Base-by-base conservation (phyloP, 176 grass and related monocot species). In the Alopecurus myosuroides region DNA sequence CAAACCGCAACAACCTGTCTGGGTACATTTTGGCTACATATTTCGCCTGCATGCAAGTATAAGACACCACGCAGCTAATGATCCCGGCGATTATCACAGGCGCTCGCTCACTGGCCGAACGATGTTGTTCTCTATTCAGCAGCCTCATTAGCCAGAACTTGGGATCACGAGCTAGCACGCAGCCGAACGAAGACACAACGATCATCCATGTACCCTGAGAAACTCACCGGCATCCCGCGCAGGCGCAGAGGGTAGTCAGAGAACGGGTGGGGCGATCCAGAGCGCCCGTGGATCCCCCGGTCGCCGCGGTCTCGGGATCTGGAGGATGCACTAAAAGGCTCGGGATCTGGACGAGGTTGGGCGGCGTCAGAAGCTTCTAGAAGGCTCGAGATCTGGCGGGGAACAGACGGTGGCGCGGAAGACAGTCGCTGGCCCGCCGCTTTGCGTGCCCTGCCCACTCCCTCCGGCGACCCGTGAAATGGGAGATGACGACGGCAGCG, bases 401-500 rank as follows among this genome's bases (percentile, higher is more conserved):
- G 28, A 33, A 1, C 44, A 12, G 14, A 42, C 62, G 42, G 42
- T 34, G 28, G 35, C n/a, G 12, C n/a, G 35, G 37, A 11, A 74
- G 44, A 74, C 4, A 28, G 29, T 28, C 70, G 15, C 25, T 31
- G 15, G 30, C 12, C 57, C 58, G 14, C 69, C 40, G 69, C 72
- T 75, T 9, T 40, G 34, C 31, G 18, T 62, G 26, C 10, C 10
- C n/a, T 46, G n/a, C 25, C 70, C 31, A 22, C 61, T 64, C 28
- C 31, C 53, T 78, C 68, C 82, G 84, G 84, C 80, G 88, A 79
- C 53, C 79, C 66, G 88, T 74, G 66, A 56, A 86, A 79, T 37
- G 64, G 44, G 33, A 18, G 19, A 34, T 15, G 37, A 17, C 13
- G 33, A 49, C 37, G 26, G 28, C 48, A 37, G 52, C 11, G 39